These are phyloP conservation scores for Aegilops umbellulata DNA, from an alignment of 176 grass and related monocot species.

Conservation along the genomic window DNA sequence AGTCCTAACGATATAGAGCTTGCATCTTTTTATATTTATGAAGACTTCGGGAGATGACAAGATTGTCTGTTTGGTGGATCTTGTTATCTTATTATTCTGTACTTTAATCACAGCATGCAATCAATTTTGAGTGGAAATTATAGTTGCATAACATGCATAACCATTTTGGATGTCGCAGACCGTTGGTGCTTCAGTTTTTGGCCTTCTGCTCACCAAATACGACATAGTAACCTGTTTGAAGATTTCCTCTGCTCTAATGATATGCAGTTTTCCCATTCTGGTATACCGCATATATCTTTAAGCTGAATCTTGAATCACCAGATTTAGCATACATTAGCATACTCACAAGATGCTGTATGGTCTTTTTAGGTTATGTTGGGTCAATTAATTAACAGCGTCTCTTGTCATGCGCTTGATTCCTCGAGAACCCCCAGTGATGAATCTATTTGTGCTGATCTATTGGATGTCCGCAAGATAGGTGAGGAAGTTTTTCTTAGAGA, in stretches of 20 bases:
- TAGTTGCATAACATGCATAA: slow-evolving; percentile 21
- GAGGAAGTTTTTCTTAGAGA: slow-evolving; percentile 3
- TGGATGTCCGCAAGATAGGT: slow-evolving; percentile 80
- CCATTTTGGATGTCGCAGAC: slow-evolving; percentile 53
- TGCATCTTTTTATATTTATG: neutral
- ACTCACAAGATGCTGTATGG: slow-evolving; percentile 23
- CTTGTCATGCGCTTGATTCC: slow-evolving; percentile 69
- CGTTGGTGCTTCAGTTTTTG: slow-evolving; percentile 85
- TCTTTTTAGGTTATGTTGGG: slow-evolving; percentile 84
- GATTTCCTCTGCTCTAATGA: slow-evolving; percentile 72
- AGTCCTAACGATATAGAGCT: neutral
- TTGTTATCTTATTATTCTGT: slow-evolving; percentile 19
- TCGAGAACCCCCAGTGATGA: slow-evolving; percentile 59
- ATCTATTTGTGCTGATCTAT: slow-evolving; percentile 50
- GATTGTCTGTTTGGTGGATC: neutral
- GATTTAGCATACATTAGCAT: neutral
- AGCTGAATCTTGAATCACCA: slow-evolving; percentile 24
- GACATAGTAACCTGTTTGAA: slow-evolving; percentile 84
- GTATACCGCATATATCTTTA: slow-evolving; percentile 36
- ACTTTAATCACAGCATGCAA: neutral
- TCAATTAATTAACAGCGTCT: slow-evolving; percentile 83
- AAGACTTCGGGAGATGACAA: neutral
- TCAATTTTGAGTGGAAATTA: slow-evolving; percentile 18
- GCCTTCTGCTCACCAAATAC: slow-evolving; percentile 84
- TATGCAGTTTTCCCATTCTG: slow-evolving; percentile 82